Base-by-base conservation (phyloP, 164 flowering plant genomes). In the Sextonia rubra region DNA sequence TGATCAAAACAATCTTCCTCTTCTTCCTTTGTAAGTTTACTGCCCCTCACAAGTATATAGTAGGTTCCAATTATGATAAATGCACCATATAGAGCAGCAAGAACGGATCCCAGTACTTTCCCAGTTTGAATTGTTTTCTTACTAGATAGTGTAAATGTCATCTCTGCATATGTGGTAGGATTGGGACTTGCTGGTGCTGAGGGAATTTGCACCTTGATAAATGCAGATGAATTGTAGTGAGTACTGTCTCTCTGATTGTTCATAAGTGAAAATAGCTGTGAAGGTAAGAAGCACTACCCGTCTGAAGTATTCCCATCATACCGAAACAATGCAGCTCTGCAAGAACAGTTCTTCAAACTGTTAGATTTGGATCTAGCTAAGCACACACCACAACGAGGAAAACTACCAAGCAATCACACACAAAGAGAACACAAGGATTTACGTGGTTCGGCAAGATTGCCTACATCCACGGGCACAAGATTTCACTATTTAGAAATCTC, bases 261-360 rank as follows among this genome's bases (percentile, higher is more conserved):
- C 69, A 20, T 60, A 8, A 75, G 6, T 0, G 79, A 60, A 22
- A 80, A 77, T 22, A 74, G 15, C 49, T 71, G 37, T 3, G 71
- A 71, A n/a, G 71, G 80, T 8, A 77, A 47, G 60, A 47, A 77
- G 73, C 77, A 64, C 49, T 29, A 0, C 26, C 77, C 77, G n/a
- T 12, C 20, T 62, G 69, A 52, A 52, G n/a, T 0, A 37, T 70
- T 32, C 3, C 5, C 15, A 29, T 4, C 5, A 25, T 64, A 24
- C 23, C 2, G 7, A 37, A 75, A 70, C 25, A 75, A 32, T n/a
- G 69, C 77, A 64, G 73, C 77, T 64, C 70, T 56, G 30, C 77
- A 70, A 15, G 73, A 69, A 65, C 74, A 75, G 64, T 64, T 75
- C 25, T 58, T 55, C 66, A 81, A 48, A 67, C 83, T n/a, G n/a